A percentile compares a stretch with the other conserved stretches of the same genome.
Evolutionary conservation across 352 stramenopile genomes (phyloP).

Genomic region (Phytophthora europaea): DNA sequence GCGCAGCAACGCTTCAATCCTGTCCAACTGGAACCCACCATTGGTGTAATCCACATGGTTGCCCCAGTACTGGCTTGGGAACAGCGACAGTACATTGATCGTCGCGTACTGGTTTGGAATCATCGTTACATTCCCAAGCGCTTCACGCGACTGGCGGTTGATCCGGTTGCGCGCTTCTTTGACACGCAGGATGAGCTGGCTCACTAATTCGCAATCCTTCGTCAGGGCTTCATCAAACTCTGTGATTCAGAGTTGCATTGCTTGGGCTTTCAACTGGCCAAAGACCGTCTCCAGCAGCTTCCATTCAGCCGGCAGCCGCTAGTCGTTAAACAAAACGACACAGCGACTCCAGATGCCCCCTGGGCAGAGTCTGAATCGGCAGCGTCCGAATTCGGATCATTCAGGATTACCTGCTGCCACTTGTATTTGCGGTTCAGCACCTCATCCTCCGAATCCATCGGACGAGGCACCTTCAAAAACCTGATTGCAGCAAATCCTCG

Average conservation of each 20-base stretch:
- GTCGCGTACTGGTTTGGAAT: background rate
- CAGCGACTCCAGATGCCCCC: background rate
- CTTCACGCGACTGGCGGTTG: background rate
- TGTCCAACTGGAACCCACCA: background rate
- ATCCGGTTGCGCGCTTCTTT: background rate
- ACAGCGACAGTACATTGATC: background rate
- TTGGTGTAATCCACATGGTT: background rate
- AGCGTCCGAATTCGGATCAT: constrained; percentile 11
- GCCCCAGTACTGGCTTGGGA: constrained; percentile 11
- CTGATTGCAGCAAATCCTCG: background rate
- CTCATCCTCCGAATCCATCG: background rate
- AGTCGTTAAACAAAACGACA: background rate
- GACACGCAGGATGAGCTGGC: background rate
- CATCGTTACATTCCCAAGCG: background rate
- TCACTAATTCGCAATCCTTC: background rate
- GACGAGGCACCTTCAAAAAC: background rate
- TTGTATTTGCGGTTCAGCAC: background rate
- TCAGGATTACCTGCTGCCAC: constrained; percentile 4
- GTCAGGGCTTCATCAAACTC: constrained; percentile 2
- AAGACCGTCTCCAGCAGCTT: background rate
- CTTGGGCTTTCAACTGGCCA: background rate
- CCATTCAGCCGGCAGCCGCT: background rate
- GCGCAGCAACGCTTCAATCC: background rate
- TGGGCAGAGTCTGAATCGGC: background rate
- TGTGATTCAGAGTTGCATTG: background rate